phyloP scores from a whole-genome alignment of 768 basidiomycete genomes.

The Ramaria sp. region DNA sequence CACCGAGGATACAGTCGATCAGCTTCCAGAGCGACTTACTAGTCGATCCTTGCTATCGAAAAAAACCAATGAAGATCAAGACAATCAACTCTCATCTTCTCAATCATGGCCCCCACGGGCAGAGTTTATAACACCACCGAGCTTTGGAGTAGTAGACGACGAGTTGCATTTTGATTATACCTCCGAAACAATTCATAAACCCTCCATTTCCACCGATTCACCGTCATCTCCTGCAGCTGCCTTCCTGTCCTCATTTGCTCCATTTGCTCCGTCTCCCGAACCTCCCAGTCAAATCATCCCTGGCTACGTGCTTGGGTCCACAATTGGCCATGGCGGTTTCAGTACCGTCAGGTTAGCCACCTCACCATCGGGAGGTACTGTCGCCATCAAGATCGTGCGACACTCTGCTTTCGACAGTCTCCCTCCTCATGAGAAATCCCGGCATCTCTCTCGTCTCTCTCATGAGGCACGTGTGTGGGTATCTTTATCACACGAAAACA shows the following conservation, averaged over 20 bases:
- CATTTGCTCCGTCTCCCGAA: slow-evolving; percentile 21
- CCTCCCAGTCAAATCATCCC: slow-evolving; percentile 36
- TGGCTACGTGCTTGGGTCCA: slow-evolving; percentile 64
- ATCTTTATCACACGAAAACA: slow-evolving; percentile 70
- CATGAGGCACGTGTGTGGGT: slow-evolving; percentile 69
- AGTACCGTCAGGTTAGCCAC: slow-evolving; percentile 67
- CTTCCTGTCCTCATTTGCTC: slow-evolving; percentile 58
- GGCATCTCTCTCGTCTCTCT: slow-evolving; percentile 46
- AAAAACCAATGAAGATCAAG: background rate
- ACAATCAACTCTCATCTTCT: background rate
- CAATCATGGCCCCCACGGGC: background rate
- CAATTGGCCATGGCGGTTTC: slow-evolving; percentile 74
- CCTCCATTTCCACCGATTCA: background rate
- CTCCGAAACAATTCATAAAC: background rate
- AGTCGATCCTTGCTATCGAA: background rate
- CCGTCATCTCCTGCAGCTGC: slow-evolving; percentile 54
- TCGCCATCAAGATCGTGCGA: slow-evolving; percentile 79
- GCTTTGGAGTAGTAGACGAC: background rate
- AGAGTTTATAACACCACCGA: background rate
- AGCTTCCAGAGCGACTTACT: background rate
- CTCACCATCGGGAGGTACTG: slow-evolving; percentile 49
- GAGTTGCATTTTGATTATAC: background rate
- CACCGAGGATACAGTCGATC: background rate
- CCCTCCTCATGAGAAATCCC: slow-evolving; percentile 33
- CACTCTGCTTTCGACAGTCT: slow-evolving; percentile 17